Evolutionary conservation across 2,329 filamentous ascomycete genomes (phyloP), one percentile per base, ranked within the genome.

Genomic region (Xylaria sp.): DNA sequence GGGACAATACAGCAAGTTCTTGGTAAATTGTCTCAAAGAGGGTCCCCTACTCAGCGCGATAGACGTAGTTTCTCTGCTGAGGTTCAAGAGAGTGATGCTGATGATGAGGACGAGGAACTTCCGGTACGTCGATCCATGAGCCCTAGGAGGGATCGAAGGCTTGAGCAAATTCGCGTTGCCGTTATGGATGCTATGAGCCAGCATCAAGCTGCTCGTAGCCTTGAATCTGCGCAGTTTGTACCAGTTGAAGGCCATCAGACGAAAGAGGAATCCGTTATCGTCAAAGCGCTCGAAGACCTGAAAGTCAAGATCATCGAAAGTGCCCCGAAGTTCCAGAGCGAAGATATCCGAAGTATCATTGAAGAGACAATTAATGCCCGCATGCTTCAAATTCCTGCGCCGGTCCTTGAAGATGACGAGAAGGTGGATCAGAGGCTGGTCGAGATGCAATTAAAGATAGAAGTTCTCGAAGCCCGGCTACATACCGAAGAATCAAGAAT

Each of bases 71-170:
- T 87, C 42, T 94, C 91, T 49, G 86, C 82, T n/a, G 90, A 92
- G 31, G 73, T 84, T 3, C 83, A 86, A 50, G 88, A 96, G 62
- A 97, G 94, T 74, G 95, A 98, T 78, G 94, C 95, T 11, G 94
- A 98, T 74, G 94, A 97, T 65, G 93, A 97, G 73, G 94, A 96
- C 68, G 93, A 97, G 21, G 91, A 89, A 60, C 64, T 78, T 57
- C 84, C 87, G 58, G 65, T 79, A 62, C 83, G 87, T 73, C 88
- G 92, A 54, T 90, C 91, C 5, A 83, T 89, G 69, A 97, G 94
- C 69, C 92, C 93, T 17, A 85, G 87, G 60, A 86, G 89, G 64
- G 92, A 96, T 72, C 89, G 89, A 70, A 92, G 87, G 70, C 77
- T 94, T 70, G 93, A 97, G 61, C 92, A 94, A 75, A 92, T 99